Evolutionary conservation across 139 green algal species (phyloP), one percentile per base, ranked within the genome.

Genomic region (Chlorella sp.): DNA sequence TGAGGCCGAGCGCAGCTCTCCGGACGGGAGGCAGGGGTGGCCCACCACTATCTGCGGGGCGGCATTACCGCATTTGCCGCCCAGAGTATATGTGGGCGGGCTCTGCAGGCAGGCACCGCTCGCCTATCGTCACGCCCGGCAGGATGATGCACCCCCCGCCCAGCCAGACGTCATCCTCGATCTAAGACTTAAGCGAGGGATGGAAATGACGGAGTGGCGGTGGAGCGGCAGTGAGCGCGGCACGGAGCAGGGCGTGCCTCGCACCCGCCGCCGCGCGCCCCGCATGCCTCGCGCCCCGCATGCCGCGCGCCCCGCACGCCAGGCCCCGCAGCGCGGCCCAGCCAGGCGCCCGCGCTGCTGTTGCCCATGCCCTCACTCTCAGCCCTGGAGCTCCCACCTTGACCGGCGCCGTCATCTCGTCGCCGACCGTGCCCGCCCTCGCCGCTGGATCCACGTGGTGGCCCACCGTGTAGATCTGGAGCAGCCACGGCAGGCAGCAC

Each of bases 311-410:
- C 46, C 29, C 11, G 61, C 40, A 66, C 11, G 31, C 11, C 15
- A 66, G n/a, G 58, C 31, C 14, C 15, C 17, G 11, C 12, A 55
- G 46, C 14, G 17, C 14, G 46, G 46, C 14, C 15, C 11, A 2
- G 27, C 25, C 38, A 45, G 67, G 89, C 74, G 31, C 83, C 72
- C 9, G 84, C 84, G 38, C 90, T 85, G 11, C 36, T 85, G 50
- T 89, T 81, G 9, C 76, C 58, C 56, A 77, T 74, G 12, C 56
- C 84, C 48, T 66, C 73, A n/a, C n/a, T n/a, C n/a, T n/a, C n/a
- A n/a, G n/a, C n/a, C n/a, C n/a, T n/a, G n/a, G n/a, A n/a, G n/a
- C n/a, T n/a, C n/a, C n/a, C n/a, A n/a, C n/a, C n/a, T n/a, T n/a
- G n/a, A n/a, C n/a, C n/a, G n/a, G n/a, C n/a, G n/a, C n/a, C n/a